These are phyloP conservation scores for Kregervanrija pseudodelftensis DNA, from an alignment of 805 yeast species.

Conservation along the genomic window DNA sequence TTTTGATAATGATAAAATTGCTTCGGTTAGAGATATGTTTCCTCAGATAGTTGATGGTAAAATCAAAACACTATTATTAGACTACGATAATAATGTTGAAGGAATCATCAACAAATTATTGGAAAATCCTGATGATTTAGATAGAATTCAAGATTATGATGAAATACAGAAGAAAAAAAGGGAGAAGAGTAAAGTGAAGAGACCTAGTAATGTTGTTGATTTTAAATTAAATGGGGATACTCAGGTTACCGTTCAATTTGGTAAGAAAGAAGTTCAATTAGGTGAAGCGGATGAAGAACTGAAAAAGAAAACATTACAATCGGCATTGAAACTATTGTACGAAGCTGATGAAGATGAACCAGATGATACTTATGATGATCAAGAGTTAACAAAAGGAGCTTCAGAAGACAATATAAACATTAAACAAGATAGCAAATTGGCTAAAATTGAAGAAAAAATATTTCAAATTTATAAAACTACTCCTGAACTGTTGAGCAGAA, in stretches of 20 bases:
- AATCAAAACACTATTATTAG: constrained; percentile 41
- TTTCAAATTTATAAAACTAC: constrained; percentile 51
- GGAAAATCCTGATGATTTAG: constrained; percentile 48
- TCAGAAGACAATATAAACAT: constrained; percentile 30
- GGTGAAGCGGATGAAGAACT: constrained; percentile 28
- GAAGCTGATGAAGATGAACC: constrained; percentile 80
- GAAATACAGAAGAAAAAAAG: constrained; percentile 6
- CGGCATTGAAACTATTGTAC: constrained; percentile 55
- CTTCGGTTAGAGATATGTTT: constrained; percentile 48
- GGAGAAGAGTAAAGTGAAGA: constrained; percentile 6
- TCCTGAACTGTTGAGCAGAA: constrained; percentile 39
- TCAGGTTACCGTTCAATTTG: constrained; percentile 24
- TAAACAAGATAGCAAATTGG: constrained; percentile 10
- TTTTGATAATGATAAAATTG: constrained; percentile 33
- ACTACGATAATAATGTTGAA: constrained; percentile 48
- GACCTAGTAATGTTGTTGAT: constrained; percentile 9
- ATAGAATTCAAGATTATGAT: constrained; percentile 26
- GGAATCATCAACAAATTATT: constrained; percentile 49
- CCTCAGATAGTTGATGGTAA: constrained; percentile 50
- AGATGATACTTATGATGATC: constrained; percentile 69
- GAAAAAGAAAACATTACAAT: constrained; percentile 48
- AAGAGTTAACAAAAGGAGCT: constrained; percentile 32
- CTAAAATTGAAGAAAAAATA: constrained; percentile 41
- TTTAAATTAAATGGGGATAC: constrained; percentile 9
- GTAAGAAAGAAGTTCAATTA: constrained; percentile 23